phyloP scores from a whole-genome alignment of 148 eudicot species.

The Vaccinium darrowii region DNA sequence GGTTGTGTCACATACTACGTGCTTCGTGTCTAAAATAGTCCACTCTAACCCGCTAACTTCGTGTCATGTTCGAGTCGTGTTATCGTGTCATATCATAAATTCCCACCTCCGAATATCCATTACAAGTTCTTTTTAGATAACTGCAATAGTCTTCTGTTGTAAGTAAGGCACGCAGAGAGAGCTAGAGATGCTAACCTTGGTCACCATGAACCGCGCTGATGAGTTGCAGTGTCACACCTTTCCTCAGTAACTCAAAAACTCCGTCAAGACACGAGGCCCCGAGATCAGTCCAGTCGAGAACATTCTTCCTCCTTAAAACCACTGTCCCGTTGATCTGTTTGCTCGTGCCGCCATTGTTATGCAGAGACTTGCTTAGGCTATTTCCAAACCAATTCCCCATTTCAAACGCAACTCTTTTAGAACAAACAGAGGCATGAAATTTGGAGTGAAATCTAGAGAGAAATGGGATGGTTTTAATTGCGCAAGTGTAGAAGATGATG shows the following conservation, averaged over 20 bases:
- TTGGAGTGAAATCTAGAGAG: background rate
- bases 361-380: conserved; percentile 4
- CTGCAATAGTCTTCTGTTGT: background rate
- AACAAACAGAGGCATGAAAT: background rate
- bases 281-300: conserved; percentile 48
- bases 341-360: background rate
- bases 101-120: background rate
- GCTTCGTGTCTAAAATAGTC: no score
- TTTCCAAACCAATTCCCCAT: conserved; percentile 37
- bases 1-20: no score
- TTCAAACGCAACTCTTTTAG: background rate
- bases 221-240: conserved; percentile 66
- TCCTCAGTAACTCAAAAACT: conserved; percentile 53
- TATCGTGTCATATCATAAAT: no score
- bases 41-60: no score
- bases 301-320: conserved; percentile 61
- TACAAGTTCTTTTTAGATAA: background rate
- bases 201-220: conserved; percentile 43
- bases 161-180: no score
- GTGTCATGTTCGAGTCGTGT: no score
- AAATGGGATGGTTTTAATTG: background rate
- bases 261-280: conserved; percentile 57
- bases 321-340: conserved; percentile 55
- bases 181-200: conserved; percentile 24
- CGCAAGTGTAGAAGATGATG: background rate